A percentile compares a stretch with the other conserved stretches of the same genome.
Conservation (phyloP, 495 filamentous ascomycete genomes). For the Barbatosphaeria neglecta region DNA sequence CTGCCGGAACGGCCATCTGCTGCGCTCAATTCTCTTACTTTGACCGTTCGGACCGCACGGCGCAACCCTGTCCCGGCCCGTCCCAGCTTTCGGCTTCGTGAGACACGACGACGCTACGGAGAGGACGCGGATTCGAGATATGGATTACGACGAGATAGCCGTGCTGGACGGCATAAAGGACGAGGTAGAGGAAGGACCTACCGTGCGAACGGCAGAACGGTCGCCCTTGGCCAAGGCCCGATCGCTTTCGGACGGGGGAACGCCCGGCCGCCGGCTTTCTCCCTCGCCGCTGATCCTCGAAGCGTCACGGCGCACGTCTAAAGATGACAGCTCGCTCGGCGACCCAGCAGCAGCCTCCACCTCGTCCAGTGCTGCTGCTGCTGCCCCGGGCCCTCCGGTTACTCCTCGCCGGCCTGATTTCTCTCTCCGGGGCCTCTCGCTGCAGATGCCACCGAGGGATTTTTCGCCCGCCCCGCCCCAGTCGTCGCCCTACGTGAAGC, state of each 20-base stretch:
- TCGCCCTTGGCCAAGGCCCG: constrained; percentile 23
- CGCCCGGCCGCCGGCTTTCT: constrained; percentile 34
- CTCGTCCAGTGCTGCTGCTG: not conserved
- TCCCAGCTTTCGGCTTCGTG: too few species aligned
- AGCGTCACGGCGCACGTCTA: constrained; percentile 42
- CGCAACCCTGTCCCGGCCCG: too few species aligned
- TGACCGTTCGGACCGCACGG: too few species aligned
- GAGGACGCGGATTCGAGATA: not conserved
- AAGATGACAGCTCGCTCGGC: constrained; percentile 62
- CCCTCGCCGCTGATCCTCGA: constrained; percentile 58
- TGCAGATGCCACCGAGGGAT: constrained; percentile 34
- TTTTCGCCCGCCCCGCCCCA: constrained; percentile 20
- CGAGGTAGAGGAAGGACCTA: not conserved
- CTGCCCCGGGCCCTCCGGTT: constrained; percentile 41
- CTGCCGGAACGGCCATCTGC: too few species aligned
- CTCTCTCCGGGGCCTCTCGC: constrained; percentile 48
- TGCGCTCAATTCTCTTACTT: too few species aligned
- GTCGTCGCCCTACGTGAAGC: constrained; percentile 46
- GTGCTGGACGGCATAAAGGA: not conserved
- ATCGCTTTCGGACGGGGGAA: constrained; percentile 40
- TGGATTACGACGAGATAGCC: constrained; percentile 1
- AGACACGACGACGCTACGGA: too few species aligned
- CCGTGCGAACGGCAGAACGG: not conserved
- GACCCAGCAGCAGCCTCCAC: constrained; percentile 4
- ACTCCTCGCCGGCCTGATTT: constrained; percentile 54